These are phyloP conservation scores for Amanita polypyramis DNA, from an alignment of 768 basidiomycete genomes.

Conservation along the genomic window DNA sequence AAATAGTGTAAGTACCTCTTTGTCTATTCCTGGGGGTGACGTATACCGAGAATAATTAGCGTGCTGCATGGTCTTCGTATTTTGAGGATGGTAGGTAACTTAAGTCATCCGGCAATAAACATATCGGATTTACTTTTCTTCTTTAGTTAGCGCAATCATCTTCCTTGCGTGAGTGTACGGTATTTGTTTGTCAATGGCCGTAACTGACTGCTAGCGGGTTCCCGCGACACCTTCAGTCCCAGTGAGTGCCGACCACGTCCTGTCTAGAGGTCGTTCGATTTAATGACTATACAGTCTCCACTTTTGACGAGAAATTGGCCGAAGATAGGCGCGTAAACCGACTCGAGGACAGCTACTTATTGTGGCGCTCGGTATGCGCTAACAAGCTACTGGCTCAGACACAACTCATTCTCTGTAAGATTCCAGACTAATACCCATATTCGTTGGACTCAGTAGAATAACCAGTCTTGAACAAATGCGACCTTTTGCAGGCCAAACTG, in stretches of 20 bases:
- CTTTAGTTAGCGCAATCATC: slow-evolving; percentile 65
- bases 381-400: slow-evolving; percentile 54
- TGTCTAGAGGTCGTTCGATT: background rate
- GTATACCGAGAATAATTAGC: slow-evolving; percentile 23
- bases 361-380: slow-evolving; percentile 68
- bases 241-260: slow-evolving; percentile 20
- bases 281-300: slow-evolving; percentile 38
- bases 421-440: background rate
- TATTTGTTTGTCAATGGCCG: background rate
- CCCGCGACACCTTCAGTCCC: slow-evolving; percentile 20
- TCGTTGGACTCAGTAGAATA: background rate
- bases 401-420: slow-evolving; percentile 41
- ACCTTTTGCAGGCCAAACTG: slow-evolving; percentile 64
- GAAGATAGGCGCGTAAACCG: slow-evolving; percentile 65
- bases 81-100: slow-evolving; percentile 54
- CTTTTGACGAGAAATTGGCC: slow-evolving; percentile 71
- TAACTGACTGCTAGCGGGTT: slow-evolving; percentile 5
- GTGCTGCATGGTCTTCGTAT: slow-evolving; percentile 69
- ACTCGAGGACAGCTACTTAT: slow-evolving; percentile 63
- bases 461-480: slow-evolving; percentile 58
- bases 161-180: slow-evolving; percentile 51
- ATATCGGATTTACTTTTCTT: slow-evolving; percentile 7
- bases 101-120: background rate
- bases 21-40: slow-evolving; percentile 3
- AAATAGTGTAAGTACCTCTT: slow-evolving; percentile 39